Percentiles rank a stretch among this genome's conserved stretches.
Evolutionary conservation across 2,329 filamentous ascomycete genomes (phyloP).

Genomic region (Pseudocercospora cruenta): DNA sequence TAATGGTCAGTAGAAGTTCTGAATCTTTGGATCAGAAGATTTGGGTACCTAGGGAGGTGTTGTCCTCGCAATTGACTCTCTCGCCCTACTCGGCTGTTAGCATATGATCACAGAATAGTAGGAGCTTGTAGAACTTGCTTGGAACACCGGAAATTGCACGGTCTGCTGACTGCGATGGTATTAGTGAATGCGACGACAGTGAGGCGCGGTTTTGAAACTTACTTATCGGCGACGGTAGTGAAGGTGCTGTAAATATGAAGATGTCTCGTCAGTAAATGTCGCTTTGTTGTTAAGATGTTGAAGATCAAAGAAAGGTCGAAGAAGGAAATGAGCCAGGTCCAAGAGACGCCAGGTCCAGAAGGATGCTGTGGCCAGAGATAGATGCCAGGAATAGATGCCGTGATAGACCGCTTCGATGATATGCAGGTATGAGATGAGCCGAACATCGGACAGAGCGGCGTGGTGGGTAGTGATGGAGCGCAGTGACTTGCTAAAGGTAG

Average conservation of each 20-base stretch:
- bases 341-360: neutral
- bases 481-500: neutral
- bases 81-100: slow-evolving; percentile 44
- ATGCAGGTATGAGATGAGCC: neutral
- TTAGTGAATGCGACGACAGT: neutral
- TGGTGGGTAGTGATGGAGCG: neutral
- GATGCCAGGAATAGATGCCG: neutral
- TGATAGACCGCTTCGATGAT: neutral
- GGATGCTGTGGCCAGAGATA: neutral
- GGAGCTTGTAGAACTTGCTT: neutral
- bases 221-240: slow-evolving; percentile 70
- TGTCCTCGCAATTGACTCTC: slow-evolving; percentile 97
- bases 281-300: slow-evolving; percentile 5
- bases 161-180: slow-evolving; percentile 54
- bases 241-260: slow-evolving; percentile 60
- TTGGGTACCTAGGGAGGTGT: slow-evolving; percentile 82
- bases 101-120: neutral
- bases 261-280: slow-evolving; percentile 5
- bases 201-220: neutral
- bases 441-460: neutral
- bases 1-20: neutral
- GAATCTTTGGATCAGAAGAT: neutral
- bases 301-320: neutral
- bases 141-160: slow-evolving; percentile 67
- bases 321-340: slow-evolving; percentile 1